These are phyloP conservation scores for Epichloe brachyelytri DNA, from an alignment of 2,329 filamentous ascomycete species.

Conservation along the genomic window DNA sequence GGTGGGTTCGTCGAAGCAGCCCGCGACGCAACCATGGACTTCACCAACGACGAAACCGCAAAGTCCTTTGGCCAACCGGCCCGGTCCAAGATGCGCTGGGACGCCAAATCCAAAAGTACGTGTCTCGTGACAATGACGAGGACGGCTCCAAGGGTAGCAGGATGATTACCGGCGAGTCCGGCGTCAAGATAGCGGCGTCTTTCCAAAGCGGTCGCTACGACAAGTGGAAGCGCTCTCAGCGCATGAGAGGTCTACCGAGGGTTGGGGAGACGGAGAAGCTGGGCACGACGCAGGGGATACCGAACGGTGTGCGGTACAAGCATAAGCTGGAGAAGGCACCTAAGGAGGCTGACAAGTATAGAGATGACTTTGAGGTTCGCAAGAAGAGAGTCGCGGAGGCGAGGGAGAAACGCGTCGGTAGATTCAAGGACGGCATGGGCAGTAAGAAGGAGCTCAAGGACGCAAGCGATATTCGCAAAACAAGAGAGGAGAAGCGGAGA, in stretches of 20 bases:
- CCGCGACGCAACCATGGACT: conserved; percentile 80
- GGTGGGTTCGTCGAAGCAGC: conserved; percentile 80
- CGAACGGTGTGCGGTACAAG: conserved; percentile 49
- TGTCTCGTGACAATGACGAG: conserved; percentile 80
- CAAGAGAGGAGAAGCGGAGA: conserved; percentile 62
- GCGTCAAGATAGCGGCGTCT: conserved; percentile 86
- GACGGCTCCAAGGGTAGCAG: conserved; percentile 64
- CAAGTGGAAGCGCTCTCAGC: conserved; percentile 78
- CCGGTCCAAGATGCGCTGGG: conserved; percentile 77
- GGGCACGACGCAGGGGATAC: conserved; percentile 12
- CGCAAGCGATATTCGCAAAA: conserved; percentile 73
- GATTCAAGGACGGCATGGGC: conserved; percentile 59
- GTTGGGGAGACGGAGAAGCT: conserved; percentile 68
- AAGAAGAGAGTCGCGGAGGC: conserved; percentile 85
- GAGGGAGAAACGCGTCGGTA: conserved; percentile 67
- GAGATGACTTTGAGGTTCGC: conserved; percentile 79
- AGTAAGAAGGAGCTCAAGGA: conserved; percentile 70
- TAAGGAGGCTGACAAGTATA: conserved; percentile 83
- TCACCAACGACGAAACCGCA: conserved; percentile 74
- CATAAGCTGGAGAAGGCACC: conserved; percentile 82
- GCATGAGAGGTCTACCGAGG: conserved; percentile 62
- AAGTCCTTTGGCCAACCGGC: conserved; percentile 68
- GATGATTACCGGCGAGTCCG: conserved; percentile 79
- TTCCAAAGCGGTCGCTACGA: conserved; percentile 94
- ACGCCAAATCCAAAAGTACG: conserved; percentile 96